Conservation (phyloP, 2,329 filamentous ascomycete species). For the Paramyrothecium sp. region DNA sequence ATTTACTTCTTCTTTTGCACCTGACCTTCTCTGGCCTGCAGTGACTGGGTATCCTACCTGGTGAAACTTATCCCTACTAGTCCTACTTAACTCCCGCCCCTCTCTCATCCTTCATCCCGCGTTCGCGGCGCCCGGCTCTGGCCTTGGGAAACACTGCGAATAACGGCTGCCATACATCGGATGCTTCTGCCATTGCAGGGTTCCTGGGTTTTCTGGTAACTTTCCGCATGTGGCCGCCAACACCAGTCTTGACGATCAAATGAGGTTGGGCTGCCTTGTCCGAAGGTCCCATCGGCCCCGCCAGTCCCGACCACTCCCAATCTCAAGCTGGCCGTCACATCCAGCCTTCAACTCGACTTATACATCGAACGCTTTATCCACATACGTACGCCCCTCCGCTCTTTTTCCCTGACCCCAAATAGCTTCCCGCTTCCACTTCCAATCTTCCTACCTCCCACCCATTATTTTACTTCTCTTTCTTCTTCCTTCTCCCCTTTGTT, state of each 20-base stretch:
- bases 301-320: constrained; percentile 34
- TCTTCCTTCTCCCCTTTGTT: constrained; percentile 1
- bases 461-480: background rate
- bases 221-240: constrained; percentile 1
- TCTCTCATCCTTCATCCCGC: constrained; percentile 9
- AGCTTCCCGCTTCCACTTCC: no score
- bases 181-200: constrained; percentile 1
- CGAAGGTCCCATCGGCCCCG: constrained; percentile 41
- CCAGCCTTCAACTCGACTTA: constrained; percentile 34
- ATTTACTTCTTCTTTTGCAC: no score
- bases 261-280: constrained; percentile 42
- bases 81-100: constrained; percentile 4
- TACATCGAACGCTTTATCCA: constrained; percentile 17
- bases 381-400: constrained; percentile 19
- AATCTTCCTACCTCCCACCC: no score
- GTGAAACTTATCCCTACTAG: background rate
- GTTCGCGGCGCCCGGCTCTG: background rate
- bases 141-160: background rate
- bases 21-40: background rate
- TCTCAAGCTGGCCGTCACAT: constrained; percentile 45
- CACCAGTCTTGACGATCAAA: constrained; percentile 34
- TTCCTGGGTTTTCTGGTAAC: background rate
- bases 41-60: background rate
- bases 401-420: background rate
- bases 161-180: constrained; percentile 1